phyloP scores from a whole-genome alignment of 2,329 filamentous ascomycete species.

The Trichoderma harzianum region DNA sequence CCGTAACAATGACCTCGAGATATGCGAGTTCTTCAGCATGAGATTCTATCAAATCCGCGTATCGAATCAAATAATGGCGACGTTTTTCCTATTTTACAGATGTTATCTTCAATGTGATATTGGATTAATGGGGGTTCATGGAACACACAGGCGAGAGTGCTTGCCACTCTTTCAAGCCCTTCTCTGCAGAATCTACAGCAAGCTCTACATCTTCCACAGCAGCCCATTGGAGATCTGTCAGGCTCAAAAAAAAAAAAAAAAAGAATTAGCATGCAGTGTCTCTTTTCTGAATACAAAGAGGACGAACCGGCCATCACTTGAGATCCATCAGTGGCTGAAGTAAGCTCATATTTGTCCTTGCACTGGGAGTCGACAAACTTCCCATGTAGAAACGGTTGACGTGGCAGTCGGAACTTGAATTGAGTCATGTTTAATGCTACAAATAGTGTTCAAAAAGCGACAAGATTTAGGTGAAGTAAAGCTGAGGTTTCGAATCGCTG shows the following conservation, averaged over 20 bases:
- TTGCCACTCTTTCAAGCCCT: neutral
- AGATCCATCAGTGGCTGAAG: neutral
- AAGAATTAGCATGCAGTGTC: neutral
- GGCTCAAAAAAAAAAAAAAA: fast-evolving
- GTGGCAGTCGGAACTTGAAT: neutral
- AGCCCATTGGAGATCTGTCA: neutral
- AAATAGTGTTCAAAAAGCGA: neutral
- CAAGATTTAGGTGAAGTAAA: neutral
- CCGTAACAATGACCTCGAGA: neutral
- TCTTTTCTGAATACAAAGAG: neutral
- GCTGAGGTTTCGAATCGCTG: neutral
- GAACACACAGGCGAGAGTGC: neutral
- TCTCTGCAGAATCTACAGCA: neutral
- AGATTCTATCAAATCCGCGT: neutral
- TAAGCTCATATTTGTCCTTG: neutral
- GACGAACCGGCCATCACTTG: neutral
- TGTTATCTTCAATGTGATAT: neutral
- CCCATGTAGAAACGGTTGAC: neutral
- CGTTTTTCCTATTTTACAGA: neutral
- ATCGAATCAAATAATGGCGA: neutral
- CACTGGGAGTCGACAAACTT: neutral
- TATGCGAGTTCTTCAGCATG: neutral
- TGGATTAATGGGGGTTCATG: neutral
- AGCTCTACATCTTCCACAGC: neutral
- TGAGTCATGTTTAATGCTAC: neutral